Percentiles rank a stretch among this genome's conserved stretches.
phyloP scores from a whole-genome alignment of 306 rosid genomes.

The Medicago lupulina region DNA sequence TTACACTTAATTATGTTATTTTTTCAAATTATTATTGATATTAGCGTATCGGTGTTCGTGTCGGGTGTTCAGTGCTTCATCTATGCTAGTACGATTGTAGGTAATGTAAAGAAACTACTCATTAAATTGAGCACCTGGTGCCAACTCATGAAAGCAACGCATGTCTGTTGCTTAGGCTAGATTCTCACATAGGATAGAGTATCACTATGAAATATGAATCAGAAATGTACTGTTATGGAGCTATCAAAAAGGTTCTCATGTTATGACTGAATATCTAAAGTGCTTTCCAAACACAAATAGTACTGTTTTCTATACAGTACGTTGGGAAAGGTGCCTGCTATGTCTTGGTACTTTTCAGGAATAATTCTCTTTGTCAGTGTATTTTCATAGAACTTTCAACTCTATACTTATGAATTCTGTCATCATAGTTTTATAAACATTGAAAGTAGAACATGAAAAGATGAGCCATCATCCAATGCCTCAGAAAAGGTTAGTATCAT shows the following conservation, averaged over 20 bases:
- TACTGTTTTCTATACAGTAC: slow-evolving; percentile 21
- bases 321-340: slow-evolving; percentile 35
- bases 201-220: slow-evolving; percentile 22
- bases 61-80: no score
- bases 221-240: slow-evolving; percentile 29
- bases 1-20: no score
- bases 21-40: no score
- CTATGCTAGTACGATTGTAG: neutral
- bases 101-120: neutral
- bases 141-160: slow-evolving; percentile 25
- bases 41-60: no score
- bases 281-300: neutral
- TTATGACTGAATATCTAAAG: slow-evolving; percentile 3
- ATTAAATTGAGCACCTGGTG: no score
- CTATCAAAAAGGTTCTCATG: slow-evolving; percentile 30
- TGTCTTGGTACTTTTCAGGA: slow-evolving; percentile 39
- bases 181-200: slow-evolving; percentile 24
- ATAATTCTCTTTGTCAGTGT: slow-evolving; percentile 49
- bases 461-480: slow-evolving; percentile 39
- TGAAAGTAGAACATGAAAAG: slow-evolving; percentile 39
- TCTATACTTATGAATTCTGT: slow-evolving; percentile 15
- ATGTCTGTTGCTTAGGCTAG: slow-evolving; percentile 13
- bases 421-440: neutral
- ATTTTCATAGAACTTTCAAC: slow-evolving; percentile 41
- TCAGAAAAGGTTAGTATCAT: slow-evolving; percentile 36